phyloP scores from a whole-genome alignment of 2,329 filamentous ascomycete species.

The Escovopsis sp. region DNA sequence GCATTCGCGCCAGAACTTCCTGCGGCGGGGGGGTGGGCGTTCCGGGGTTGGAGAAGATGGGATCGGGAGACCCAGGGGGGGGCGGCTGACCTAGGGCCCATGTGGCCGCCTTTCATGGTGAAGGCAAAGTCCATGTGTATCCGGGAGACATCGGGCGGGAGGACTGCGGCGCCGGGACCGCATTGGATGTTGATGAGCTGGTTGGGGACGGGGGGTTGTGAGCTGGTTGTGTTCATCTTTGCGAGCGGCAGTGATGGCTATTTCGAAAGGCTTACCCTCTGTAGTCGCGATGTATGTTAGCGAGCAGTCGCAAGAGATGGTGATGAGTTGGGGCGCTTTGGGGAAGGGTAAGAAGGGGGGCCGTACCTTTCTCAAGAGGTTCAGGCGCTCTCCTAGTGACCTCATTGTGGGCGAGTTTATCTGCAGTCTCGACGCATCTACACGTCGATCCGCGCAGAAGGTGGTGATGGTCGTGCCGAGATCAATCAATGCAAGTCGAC shows the following conservation, averaged over 20 bases:
- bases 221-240: constrained; percentile 9
- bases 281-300: constrained; percentile 8
- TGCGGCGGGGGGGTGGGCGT: constrained; percentile 19
- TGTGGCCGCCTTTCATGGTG: constrained; percentile 49
- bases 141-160: constrained; percentile 61
- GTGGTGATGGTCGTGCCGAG: constrained; percentile 1
- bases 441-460: constrained; percentile 2
- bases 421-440: constrained; percentile 3
- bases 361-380: constrained; percentile 56
- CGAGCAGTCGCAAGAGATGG: not conserved
- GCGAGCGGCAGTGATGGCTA: constrained; percentile 4
- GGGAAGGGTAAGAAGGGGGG: not conserved
- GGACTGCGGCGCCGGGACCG: constrained; percentile 68
- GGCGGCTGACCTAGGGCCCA: constrained; percentile 52
- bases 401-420: constrained; percentile 17
- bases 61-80: constrained; percentile 14
- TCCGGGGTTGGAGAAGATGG: not conserved
- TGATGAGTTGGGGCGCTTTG: not conserved
- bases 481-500: not conserved
- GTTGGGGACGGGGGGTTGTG: constrained; percentile 9
- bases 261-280: constrained; percentile 27
- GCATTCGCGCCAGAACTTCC: constrained; percentile 77
- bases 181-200: constrained; percentile 63
- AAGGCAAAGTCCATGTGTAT: constrained; percentile 61
- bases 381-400: constrained; percentile 52